phyloP scores from a whole-genome alignment of 495 filamentous ascomycete species.

The Aspergillus carlsbadensis region DNA sequence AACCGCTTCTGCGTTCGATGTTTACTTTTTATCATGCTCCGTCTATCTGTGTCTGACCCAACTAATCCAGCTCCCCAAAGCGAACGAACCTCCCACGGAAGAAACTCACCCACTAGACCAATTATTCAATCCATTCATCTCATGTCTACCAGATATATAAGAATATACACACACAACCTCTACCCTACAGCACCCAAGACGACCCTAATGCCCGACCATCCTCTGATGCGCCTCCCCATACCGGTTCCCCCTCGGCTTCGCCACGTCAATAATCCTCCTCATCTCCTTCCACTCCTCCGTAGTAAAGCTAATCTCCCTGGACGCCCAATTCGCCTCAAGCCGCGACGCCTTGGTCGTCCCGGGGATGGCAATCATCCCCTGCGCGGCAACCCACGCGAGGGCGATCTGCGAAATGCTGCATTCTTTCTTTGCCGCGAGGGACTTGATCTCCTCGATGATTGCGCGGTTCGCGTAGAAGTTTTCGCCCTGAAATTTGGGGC shows the following conservation, averaged over 20 bases:
- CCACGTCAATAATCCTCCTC: constrained; percentile 1
- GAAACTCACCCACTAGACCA: no score
- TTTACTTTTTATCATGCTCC: no score
- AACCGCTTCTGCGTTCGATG: no score
- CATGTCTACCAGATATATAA: no score
- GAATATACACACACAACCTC: no score
- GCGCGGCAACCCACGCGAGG: constrained; percentile 47
- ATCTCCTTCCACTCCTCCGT: constrained; percentile 4
- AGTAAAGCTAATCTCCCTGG: constrained; percentile 23
- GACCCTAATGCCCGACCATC: neutral
- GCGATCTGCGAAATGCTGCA: constrained; percentile 42
- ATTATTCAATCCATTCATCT: no score
- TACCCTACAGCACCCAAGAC: no score
- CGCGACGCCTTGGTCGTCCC: constrained; percentile 46
- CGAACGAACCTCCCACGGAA: no score
- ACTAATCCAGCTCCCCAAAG: no score
- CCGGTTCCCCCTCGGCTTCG: constrained; percentile 2
- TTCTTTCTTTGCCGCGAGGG: constrained; percentile 37
- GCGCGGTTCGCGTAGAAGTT: constrained; percentile 49
- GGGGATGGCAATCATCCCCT: constrained; percentile 48
- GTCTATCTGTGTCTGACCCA: no score
- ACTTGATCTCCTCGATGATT: constrained; percentile 46
- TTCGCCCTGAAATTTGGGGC: constrained; percentile 49
- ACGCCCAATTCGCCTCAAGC: constrained; percentile 43
- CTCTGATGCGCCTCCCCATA: constrained; percentile 2